Evolutionary conservation across 2,329 filamentous ascomycete genomes (phyloP).

Genomic region (Alternaria alternata): DNA sequence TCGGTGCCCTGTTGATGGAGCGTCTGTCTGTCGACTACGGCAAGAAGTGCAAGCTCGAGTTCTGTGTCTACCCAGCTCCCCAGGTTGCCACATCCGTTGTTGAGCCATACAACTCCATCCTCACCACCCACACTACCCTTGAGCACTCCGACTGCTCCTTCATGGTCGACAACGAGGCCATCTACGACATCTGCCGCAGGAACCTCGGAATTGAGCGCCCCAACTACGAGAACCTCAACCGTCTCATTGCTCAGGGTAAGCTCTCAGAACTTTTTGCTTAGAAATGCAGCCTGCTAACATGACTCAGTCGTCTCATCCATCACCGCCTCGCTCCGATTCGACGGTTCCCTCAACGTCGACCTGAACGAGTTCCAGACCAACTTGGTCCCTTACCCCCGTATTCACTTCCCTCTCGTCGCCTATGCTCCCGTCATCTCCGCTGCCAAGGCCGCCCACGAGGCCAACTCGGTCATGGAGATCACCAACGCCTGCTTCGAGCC

Average conservation of each 20-base stretch:
- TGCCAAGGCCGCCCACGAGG: constrained; percentile 95
- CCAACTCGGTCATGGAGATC: constrained; percentile 98
- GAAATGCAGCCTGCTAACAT: constrained; percentile 7
- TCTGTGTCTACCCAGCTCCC: constrained; percentile 98
- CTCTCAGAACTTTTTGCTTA: constrained; percentile 5
- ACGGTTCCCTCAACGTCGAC: constrained; percentile 98
- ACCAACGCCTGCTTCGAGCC: constrained; percentile 99
- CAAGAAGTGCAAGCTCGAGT: constrained; percentile 99
- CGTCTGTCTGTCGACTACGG: constrained; percentile 98
- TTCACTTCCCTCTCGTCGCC: constrained; percentile 98
- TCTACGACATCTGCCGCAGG: constrained; percentile 98
- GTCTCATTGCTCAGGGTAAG: constrained; percentile 92
- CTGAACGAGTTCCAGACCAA: constrained; percentile 99
- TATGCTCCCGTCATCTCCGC: constrained; percentile 95
- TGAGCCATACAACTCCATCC: constrained; percentile 99
- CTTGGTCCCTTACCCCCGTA: constrained; percentile 97
- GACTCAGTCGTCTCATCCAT: constrained; percentile 90
- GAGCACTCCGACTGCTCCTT: constrained; percentile 99
- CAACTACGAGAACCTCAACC: constrained; percentile 99
- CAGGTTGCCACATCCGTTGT: constrained; percentile 97
- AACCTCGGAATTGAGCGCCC: constrained; percentile 97
- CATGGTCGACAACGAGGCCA: constrained; percentile 99
- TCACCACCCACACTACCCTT: constrained; percentile 97
- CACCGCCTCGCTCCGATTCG: constrained; percentile 97
- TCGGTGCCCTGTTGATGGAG: constrained; percentile 98